Conservation (phyloP, 352 stramenopile genomes). For the Aphanomyces euteiches region DNA sequence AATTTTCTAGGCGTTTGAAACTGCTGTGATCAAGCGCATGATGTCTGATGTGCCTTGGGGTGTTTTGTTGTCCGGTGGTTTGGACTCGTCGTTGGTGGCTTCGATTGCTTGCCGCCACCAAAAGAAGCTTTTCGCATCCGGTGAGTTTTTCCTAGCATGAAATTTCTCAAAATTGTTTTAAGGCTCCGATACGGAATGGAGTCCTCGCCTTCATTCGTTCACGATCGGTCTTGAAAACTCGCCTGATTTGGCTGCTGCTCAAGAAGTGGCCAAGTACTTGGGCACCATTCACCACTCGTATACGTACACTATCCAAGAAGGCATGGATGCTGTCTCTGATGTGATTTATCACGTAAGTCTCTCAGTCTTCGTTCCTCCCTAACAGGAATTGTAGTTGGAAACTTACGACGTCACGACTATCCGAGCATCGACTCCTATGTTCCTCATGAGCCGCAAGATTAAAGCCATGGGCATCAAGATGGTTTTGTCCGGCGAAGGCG, state of each 20-base stretch:
- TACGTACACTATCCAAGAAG: slow-evolving; percentile 98
- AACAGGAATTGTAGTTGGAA: slow-evolving; percentile 63
- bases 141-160: slow-evolving; percentile 33
- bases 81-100: slow-evolving; percentile 98
- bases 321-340: slow-evolving; percentile 95
- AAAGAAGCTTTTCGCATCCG: slow-evolving; percentile 73
- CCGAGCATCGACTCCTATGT: slow-evolving; percentile 98
- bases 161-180: slow-evolving; percentile 39
- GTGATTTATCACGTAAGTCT: slow-evolving; percentile 89
- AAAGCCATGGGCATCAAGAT: slow-evolving; percentile 99
- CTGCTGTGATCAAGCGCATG: slow-evolving; percentile 94
- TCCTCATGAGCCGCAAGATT: slow-evolving; percentile 99
- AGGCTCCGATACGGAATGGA: slow-evolving; percentile 52
- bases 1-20: slow-evolving; percentile 81
- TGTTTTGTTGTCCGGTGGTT: slow-evolving; percentile 95
- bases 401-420: slow-evolving; percentile 99
- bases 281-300: slow-evolving; percentile 98
- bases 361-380: neutral
- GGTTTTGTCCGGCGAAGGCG: slow-evolving; percentile 97
- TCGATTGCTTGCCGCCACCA: slow-evolving; percentile 94
- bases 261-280: slow-evolving; percentile 96
- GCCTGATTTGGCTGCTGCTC: slow-evolving; percentile 94
- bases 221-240: slow-evolving; percentile 96
- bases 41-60: slow-evolving; percentile 99
- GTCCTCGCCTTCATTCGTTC: slow-evolving; percentile 97